These are phyloP conservation scores for Kwoniella sp. DNA, from an alignment of 768 basidiomycete genomes.

Conservation along the genomic window DNA sequence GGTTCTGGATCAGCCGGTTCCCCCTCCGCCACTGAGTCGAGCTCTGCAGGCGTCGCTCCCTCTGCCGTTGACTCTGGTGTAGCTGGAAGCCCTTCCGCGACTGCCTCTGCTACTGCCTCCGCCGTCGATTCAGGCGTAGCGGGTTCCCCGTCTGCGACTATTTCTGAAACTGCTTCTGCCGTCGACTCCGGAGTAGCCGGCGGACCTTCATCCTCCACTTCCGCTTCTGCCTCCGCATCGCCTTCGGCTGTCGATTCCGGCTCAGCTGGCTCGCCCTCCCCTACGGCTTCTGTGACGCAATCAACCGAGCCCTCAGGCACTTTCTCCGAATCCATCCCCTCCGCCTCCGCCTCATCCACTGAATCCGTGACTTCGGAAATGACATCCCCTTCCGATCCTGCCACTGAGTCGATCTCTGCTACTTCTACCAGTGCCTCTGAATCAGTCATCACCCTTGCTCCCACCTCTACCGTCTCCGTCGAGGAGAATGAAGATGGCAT, in stretches of 20 bases:
- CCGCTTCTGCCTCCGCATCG: slow-evolving; percentile 10
- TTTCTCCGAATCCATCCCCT: slow-evolving; percentile 1
- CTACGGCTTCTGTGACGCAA: slow-evolving; percentile 5
- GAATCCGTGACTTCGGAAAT: slow-evolving; percentile 7
- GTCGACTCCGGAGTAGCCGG: slow-evolving; percentile 3
- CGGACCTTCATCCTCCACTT: slow-evolving; percentile 9
- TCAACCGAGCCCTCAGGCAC: slow-evolving; percentile 3
- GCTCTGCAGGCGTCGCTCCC: slow-evolving; percentile 3
- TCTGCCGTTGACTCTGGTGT: slow-evolving; percentile 1
- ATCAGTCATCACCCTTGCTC: slow-evolving; percentile 35
- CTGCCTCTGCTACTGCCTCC: slow-evolving; percentile 16
- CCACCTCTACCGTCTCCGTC: slow-evolving; percentile 19
- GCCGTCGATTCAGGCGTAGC: slow-evolving; percentile 11
- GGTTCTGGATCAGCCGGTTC: slow-evolving; percentile 16
- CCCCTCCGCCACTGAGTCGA: slow-evolving; percentile 19
- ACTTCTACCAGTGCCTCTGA: slow-evolving; percentile 27
- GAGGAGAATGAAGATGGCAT: slow-evolving; percentile 45
- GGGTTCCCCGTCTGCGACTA: slow-evolving; percentile 6
- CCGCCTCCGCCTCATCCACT: slow-evolving; percentile 8
- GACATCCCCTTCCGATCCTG: slow-evolving; percentile 7
- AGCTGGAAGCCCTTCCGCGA: slow-evolving; percentile 2
- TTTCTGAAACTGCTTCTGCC: slow-evolving; percentile 7
- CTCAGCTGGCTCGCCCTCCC: background rate
- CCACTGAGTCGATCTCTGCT: slow-evolving; percentile 17
- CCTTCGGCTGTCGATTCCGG: slow-evolving; percentile 13